phyloP scores from a whole-genome alignment of 495 filamentous ascomycete genomes.

The Aspergillus asperescens region DNA sequence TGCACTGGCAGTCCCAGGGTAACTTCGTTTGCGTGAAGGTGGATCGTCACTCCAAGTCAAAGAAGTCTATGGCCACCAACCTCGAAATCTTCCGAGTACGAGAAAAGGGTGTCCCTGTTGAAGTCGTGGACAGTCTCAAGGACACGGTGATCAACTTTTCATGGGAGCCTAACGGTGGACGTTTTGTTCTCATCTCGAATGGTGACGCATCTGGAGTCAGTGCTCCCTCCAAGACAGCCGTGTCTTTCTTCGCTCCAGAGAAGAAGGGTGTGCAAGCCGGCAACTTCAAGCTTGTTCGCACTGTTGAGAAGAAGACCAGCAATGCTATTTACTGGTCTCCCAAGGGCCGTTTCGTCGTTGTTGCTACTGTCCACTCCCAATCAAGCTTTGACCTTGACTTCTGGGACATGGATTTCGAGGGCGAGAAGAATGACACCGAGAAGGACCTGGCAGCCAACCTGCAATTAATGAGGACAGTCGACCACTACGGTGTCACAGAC shows the following conservation, averaged over 20 bases:
- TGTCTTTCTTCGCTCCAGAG: conserved; percentile 94
- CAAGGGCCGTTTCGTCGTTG: conserved; percentile 86
- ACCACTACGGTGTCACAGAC: conserved; percentile 97
- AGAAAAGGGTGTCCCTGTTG: conserved; percentile 96
- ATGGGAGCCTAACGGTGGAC: conserved; percentile 95
- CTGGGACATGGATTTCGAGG: conserved; percentile 95
- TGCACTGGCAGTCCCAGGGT: conserved; percentile 89
- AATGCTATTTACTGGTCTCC: conserved; percentile 99
- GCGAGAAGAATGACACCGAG: conserved; percentile 84
- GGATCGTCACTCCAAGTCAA: conserved; percentile 96
- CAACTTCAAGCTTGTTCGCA: conserved; percentile 92
- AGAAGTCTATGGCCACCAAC: conserved; percentile 94
- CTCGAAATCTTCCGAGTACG: conserved; percentile 95
- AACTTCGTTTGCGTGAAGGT: conserved; percentile 97
- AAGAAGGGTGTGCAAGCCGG: conserved; percentile 77
- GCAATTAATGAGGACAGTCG: conserved; percentile 82
- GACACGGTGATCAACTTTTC: conserved; percentile 98
- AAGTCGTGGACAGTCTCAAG: conserved; percentile 94
- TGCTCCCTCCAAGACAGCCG: conserved; percentile 88
- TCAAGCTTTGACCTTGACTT: conserved; percentile 95
- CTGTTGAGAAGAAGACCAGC: conserved; percentile 96
- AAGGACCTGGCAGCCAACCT: conserved; percentile 94
- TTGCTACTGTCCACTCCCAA: conserved; percentile 86
- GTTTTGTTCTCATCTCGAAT: conserved; percentile 95
- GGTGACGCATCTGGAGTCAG: conserved; percentile 74